A percentile compares a stretch with the other conserved stretches of the same genome.
Evolutionary conservation across 371 early-diverging fungal genomes (phyloP).

Genomic region (Dinochytrium kinnereticum): DNA sequence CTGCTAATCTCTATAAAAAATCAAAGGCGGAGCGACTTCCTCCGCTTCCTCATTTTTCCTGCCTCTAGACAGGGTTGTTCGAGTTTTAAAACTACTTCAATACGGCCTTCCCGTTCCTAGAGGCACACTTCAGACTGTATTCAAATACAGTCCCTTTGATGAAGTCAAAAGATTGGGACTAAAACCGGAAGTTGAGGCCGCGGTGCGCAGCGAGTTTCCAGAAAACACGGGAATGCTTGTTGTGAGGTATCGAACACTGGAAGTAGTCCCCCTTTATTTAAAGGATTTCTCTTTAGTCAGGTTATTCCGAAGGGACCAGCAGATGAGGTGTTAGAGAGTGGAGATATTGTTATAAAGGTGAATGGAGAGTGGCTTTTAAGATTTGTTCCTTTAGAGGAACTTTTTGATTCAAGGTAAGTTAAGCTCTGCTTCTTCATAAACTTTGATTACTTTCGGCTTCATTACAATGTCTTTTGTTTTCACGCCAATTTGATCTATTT

Average conservation of each 20-base stretch:
- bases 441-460: too few relatives aligned
- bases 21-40: conserved; percentile 37
- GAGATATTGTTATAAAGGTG: conserved; percentile 82
- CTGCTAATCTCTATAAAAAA: not conserved
- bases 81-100: conserved; percentile 76
- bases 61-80: conserved; percentile 75
- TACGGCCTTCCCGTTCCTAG: conserved; percentile 71
- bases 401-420: conserved; percentile 62
- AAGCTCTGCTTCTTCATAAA: conserved; percentile 58
- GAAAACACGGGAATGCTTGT: conserved; percentile 87
- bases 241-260: conserved; percentile 24
- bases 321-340: conserved; percentile 54
- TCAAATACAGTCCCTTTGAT: conserved; percentile 44
- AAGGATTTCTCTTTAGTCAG: conserved; percentile 15
- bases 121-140: conserved; percentile 79
- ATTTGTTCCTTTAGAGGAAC: conserved; percentile 79
- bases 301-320: conserved; percentile 49
- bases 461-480: too few relatives aligned
- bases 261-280: not conserved
- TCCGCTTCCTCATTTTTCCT: conserved; percentile 92
- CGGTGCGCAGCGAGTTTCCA: conserved; percentile 67
- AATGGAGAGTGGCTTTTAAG: conserved; percentile 74
- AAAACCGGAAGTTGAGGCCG: conserved; percentile 65
- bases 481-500: not conserved
- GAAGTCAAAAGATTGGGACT: conserved; percentile 48